Evolutionary conservation across 2,329 filamentous ascomycete genomes (phyloP), one percentile per base, ranked within the genome.

Genomic region (Ampelomyces quisqualis): DNA sequence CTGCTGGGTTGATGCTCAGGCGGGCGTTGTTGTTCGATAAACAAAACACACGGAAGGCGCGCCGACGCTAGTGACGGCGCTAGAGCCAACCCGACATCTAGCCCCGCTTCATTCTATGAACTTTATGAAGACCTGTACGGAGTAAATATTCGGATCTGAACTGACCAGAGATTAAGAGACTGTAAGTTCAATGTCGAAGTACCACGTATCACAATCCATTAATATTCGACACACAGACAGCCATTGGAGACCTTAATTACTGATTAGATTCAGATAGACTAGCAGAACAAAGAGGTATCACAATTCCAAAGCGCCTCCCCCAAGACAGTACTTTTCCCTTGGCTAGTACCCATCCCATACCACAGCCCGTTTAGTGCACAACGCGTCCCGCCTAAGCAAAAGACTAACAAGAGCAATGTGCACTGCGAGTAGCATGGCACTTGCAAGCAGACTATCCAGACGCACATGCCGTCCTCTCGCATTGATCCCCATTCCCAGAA

Each of bases 321-420:
- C 36, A 29, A 24, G 14, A 15, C 31, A 14, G 11, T 22, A 23
- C 7, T 7, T 6, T 26, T 22, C 13, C 14, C 6, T 9, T 6
- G n/a, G 29, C 34, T 23, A 51, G 11, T 56, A 39, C 7, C 26
- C 45, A 14, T 51, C 49, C 56, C 55, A 61, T 7, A 37, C 35
- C 15, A 62, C 45, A 6, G 38, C 37, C 24, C 54, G 47, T 62
- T 38, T 65, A 48, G 51, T 64, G 64, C 55, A 73, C 23, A 70
- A 43, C 32, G 34, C 38, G 29, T 60, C 57, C 40, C 41, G 48
- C 19, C 49, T 60, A 40, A 58, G 26, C 11, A 73, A 64, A 2
- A 72, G 39, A 8, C 56, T 55, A 4, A 80, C 62, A 5, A 75
- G 56, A 0, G 70, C 34, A 5, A 76, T 38, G 65, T 84, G 80